Evolutionary conservation across 2,329 filamentous ascomycete genomes (phyloP).

Genomic region (Teratosphaeria viscida): DNA sequence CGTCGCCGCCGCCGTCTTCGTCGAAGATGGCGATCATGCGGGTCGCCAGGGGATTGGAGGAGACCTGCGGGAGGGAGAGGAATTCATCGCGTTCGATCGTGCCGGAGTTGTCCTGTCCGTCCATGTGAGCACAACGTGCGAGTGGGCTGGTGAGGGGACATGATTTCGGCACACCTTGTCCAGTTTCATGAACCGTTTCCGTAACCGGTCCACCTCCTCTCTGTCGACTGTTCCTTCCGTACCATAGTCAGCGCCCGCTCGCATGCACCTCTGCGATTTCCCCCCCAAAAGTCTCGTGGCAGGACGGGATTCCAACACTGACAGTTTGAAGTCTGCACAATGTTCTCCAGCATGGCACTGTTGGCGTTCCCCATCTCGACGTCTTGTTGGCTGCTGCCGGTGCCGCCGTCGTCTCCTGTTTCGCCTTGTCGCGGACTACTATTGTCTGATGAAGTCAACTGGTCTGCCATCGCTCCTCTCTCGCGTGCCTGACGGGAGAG

Average conservation of each 20-base stretch:
- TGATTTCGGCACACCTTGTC: slow-evolving; percentile 61
- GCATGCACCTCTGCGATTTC: neutral
- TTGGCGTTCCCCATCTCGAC: slow-evolving; percentile 45
- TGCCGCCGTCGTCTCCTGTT: neutral
- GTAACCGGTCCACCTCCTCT: slow-evolving; percentile 89
- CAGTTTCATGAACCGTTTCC: slow-evolving; percentile 98
- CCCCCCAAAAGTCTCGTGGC: neutral
- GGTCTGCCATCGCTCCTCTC: neutral
- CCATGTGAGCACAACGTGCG: neutral
- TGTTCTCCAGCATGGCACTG: slow-evolving; percentile 75
- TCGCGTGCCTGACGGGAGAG: neutral
- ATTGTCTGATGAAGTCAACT: neutral
- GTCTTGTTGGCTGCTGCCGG: slow-evolving; percentile 2
- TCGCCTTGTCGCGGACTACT: neutral
- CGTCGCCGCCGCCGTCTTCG: slow-evolving; percentile 92
- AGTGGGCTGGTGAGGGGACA: neutral
- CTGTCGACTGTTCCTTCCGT: slow-evolving; percentile 60
- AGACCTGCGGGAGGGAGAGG: slow-evolving; percentile 91
- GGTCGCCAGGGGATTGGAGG: slow-evolving; percentile 92
- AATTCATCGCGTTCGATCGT: slow-evolving; percentile 99
- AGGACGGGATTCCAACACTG: slow-evolving; percentile 24
- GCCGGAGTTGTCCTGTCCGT: slow-evolving; percentile 80
- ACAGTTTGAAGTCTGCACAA: slow-evolving; percentile 97
- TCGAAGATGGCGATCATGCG: slow-evolving; percentile 99
- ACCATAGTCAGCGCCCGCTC: slow-evolving; percentile 8